These are phyloP conservation scores for Trichoderma orchidacearum DNA, from an alignment of 495 filamentous ascomycete species.

Conservation along the genomic window DNA sequence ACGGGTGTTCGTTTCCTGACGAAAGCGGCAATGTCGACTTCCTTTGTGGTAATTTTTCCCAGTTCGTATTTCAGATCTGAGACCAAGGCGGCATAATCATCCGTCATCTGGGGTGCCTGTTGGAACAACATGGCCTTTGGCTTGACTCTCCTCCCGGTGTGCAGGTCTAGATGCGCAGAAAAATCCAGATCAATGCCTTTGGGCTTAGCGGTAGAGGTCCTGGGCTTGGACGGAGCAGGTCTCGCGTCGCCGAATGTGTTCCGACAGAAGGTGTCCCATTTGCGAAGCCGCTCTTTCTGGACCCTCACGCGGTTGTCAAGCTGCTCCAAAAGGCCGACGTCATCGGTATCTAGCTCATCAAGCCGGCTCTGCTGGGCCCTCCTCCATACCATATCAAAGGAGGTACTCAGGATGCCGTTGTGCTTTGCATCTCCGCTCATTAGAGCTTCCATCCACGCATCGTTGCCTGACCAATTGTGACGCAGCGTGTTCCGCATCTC, in stretches of 20 bases:
- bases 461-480: slow-evolving; percentile 63
- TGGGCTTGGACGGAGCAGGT: slow-evolving; percentile 5
- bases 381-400: slow-evolving; percentile 55
- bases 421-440: slow-evolving; percentile 48
- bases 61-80: slow-evolving; percentile 26
- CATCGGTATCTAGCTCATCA: slow-evolving; percentile 31
- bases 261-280: slow-evolving; percentile 58
- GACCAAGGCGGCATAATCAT: slow-evolving; percentile 31
- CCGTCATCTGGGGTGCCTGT: slow-evolving; percentile 9
- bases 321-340: slow-evolving; percentile 40
- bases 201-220: slow-evolving; percentile 1
- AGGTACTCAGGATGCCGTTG: slow-evolving; percentile 48
- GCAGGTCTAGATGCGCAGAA: slow-evolving; percentile 27
- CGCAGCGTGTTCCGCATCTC: slow-evolving; percentile 38
- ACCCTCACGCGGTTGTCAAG: slow-evolving; percentile 44
- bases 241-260: slow-evolving; percentile 26
- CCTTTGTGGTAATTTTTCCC: background rate
- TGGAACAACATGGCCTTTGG: background rate
- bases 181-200: slow-evolving; percentile 35
- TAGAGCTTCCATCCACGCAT: slow-evolving; percentile 52
- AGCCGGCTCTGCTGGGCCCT: slow-evolving; percentile 41
- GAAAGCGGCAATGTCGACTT: background rate
- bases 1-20: background rate
- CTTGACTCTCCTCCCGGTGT: slow-evolving; percentile 4
- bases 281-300: slow-evolving; percentile 50